Evolutionary conservation across 2,329 filamentous ascomycete genomes (phyloP), one percentile per base, ranked within the genome.

Genomic region (Zalaria obscura): DNA sequence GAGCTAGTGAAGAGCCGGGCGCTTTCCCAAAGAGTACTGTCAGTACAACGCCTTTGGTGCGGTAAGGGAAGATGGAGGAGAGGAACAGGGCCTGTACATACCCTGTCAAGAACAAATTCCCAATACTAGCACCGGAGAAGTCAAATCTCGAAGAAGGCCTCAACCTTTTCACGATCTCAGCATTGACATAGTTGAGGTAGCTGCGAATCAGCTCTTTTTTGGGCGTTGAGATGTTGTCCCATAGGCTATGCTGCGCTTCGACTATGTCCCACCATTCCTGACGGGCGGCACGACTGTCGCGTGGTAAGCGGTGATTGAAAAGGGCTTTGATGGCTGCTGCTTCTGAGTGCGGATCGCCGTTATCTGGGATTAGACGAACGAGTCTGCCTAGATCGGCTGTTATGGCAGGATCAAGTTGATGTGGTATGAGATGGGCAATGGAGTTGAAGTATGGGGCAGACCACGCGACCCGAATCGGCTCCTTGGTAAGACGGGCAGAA

Each of bases 1-100:
- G 82, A 89, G 28, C 89, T 89, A 1, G 85, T 87, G 63, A 95
- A 95, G 7, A 96, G 72, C 1, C 89, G 76, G 0, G 86, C 88
- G 1, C 87, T 89, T 0, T 6, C n/a, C n/a, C n/a, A n/a, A n/a
- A n/a, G n/a, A n/a, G n/a, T n/a, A n/a, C n/a, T n/a, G n/a, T n/a
- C n/a, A n/a, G n/a, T n/a, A n/a, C n/a, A n/a, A n/a, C n/a, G n/a
- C n/a, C 31, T 33, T n/a, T 10, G 11, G 31, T 9, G 8, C 32
- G 3, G 11, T n/a, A 39, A 35, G 29, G 3, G 26, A 26, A 7
- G 25, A 28, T 3, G 38, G n/a, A 11, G 34, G 31, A 28, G 9
- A 9, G 5, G 36, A n/a, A 34, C 18, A 83, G 36, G 86, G 65
- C 53, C 86, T 85, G 77, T 46, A 43, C 58, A 69, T 65, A 50